phyloP scores from a whole-genome alignment of 2,329 filamentous ascomycete genomes.

The Fusarium buxicola region DNA sequence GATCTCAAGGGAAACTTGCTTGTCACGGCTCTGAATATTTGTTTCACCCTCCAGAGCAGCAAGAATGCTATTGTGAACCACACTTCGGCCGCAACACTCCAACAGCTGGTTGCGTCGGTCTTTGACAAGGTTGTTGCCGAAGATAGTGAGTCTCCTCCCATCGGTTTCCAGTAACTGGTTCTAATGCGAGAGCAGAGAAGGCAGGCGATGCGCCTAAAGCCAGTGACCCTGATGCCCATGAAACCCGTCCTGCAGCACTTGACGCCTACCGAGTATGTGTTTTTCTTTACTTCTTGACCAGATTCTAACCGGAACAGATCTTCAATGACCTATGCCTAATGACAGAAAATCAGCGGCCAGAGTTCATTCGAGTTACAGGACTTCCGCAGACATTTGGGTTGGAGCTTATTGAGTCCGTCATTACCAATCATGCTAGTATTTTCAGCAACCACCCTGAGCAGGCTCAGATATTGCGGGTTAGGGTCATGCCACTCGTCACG shows the following conservation, averaged over 20 bases:
- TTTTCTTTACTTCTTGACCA: neutral
- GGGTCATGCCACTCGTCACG: slow-evolving; percentile 86
- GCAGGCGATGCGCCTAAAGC: slow-evolving; percentile 66
- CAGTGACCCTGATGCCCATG: slow-evolving; percentile 70
- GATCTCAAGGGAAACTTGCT: slow-evolving; percentile 86
- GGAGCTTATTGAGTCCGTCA: slow-evolving; percentile 90
- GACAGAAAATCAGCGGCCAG: slow-evolving; percentile 84
- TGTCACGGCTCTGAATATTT: slow-evolving; percentile 86
- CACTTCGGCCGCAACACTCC: slow-evolving; percentile 94
- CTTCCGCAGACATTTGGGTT: slow-evolving; percentile 86
- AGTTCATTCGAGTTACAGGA: slow-evolving; percentile 82
- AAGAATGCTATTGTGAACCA: slow-evolving; percentile 96
- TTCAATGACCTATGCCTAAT: slow-evolving; percentile 92
- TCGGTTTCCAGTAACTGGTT: neutral
- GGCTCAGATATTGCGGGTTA: slow-evolving; percentile 78
- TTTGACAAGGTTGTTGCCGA: slow-evolving; percentile 91
- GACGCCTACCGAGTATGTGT: slow-evolving; percentile 79
- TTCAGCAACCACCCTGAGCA: slow-evolving; percentile 85
- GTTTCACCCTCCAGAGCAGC: slow-evolving; percentile 88
- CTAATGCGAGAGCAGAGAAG: slow-evolving; percentile 51
- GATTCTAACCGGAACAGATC: slow-evolving; percentile 61
- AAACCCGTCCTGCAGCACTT: slow-evolving; percentile 79
- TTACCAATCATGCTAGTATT: slow-evolving; percentile 85
- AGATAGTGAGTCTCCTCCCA: slow-evolving; percentile 69
- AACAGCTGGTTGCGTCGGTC: slow-evolving; percentile 90